phyloP scores from a whole-genome alignment of 148 eudicot species.

The Talinum fruticosum region DNA sequence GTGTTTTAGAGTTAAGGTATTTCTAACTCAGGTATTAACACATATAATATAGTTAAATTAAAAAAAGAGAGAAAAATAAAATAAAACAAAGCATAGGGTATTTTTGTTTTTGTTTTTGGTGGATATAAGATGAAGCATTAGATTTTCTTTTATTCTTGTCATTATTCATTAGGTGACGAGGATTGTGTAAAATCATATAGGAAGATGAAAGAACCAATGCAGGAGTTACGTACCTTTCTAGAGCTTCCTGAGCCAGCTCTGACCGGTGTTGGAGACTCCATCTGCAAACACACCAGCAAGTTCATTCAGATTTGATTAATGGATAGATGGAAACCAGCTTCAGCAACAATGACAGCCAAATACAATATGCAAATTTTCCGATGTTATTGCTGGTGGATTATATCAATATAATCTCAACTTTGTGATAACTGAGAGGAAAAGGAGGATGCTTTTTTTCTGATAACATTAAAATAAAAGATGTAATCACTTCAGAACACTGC shows the following conservation, averaged over 20 bases:
- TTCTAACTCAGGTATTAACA: not conserved
- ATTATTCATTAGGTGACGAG: not conserved
- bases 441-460: not conserved
- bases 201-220: not conserved
- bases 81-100: no score
- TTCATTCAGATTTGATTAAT: not conserved
- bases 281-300: conserved; percentile 40
- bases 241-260: conserved; percentile 85
- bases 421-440: not conserved
- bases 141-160: not conserved
- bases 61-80: not conserved
- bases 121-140: not conserved
- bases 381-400: not conserved
- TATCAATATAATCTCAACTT: not conserved
- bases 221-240: conserved; percentile 57
- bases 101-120: no score
- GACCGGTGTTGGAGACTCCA: conserved; percentile 55
- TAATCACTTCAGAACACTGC: not conserved
- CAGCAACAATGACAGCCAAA: conserved; percentile 1
- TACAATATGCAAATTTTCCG: not conserved
- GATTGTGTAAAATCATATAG: not conserved
- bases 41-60: not conserved
- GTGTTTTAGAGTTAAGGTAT: not conserved
- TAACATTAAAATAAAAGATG: not conserved
- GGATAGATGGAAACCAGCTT: not conserved